These are phyloP conservation scores for Scedosporium apiospermum DNA, from an alignment of 2,329 filamentous ascomycete species.

Conservation along the genomic window DNA sequence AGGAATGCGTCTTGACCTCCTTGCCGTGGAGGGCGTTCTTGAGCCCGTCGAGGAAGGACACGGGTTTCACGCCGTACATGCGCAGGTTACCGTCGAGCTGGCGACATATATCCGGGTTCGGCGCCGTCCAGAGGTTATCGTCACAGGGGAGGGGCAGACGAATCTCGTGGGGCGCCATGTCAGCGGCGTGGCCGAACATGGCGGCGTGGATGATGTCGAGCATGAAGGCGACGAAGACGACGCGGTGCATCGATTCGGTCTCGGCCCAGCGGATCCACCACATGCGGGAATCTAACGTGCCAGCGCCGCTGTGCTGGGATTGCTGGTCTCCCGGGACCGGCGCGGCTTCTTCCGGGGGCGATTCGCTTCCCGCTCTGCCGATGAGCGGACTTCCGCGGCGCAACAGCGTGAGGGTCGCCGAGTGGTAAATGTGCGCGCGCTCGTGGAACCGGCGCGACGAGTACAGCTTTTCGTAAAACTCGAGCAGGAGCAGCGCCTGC, in stretches of 20 bases:
- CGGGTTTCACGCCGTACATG: conserved; percentile 68
- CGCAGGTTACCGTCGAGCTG: conserved; percentile 67
- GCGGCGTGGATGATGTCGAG: conserved; percentile 83
- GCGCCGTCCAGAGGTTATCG: conserved; percentile 76
- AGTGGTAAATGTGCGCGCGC: conserved; percentile 81
- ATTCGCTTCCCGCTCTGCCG: conserved; percentile 68
- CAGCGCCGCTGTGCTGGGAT: not conserved
- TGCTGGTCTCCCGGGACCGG: not conserved
- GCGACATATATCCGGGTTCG: conserved; percentile 66
- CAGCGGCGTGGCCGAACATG: conserved; percentile 84
- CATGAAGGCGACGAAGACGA: conserved; percentile 83
- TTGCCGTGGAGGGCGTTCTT: conserved; percentile 77
- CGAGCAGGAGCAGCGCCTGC: conserved; percentile 71
- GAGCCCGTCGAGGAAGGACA: conserved; percentile 74
- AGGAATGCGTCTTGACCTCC: conserved; percentile 74
- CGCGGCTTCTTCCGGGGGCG: conserved; percentile 48
- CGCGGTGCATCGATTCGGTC: conserved; percentile 75
- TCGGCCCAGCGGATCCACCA: conserved; percentile 88
- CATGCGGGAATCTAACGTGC: conserved; percentile 27
- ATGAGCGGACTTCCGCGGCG: conserved; percentile 79
- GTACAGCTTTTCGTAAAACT: conserved; percentile 90
- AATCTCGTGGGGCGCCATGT: conserved; percentile 88
- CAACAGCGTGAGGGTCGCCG: conserved; percentile 75
- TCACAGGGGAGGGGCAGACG: conserved; percentile 79
- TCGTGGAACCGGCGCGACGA: conserved; percentile 76